Percentiles rank a stretch among this genome's conserved stretches.
These are phyloP conservation scores for Aschersonia sp. DNA, from an alignment of 2,329 filamentous ascomycete species.

Conservation along the genomic window DNA sequence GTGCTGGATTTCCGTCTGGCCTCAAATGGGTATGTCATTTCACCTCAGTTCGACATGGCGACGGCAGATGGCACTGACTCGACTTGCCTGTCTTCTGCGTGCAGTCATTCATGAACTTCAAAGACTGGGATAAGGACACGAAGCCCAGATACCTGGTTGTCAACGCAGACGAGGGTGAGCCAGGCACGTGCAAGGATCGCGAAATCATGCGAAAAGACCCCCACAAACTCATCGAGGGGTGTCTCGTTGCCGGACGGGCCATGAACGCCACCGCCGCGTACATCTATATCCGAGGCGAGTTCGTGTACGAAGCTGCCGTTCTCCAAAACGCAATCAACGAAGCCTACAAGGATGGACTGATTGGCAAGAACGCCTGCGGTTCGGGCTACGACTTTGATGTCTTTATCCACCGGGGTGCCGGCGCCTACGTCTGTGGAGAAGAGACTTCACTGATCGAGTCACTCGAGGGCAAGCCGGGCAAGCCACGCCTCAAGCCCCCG, in stretches of 20 bases:
- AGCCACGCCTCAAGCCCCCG: slow-evolving; percentile 94
- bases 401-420: slow-evolving; percentile 89
- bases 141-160: slow-evolving; percentile 95
- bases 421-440: slow-evolving; percentile 95
- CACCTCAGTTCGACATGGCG: background rate
- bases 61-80: background rate
- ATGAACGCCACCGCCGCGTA: slow-evolving; percentile 99
- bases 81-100: background rate
- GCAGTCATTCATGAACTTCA: slow-evolving; percentile 99
- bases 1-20: slow-evolving; percentile 93
- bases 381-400: slow-evolving; percentile 97
- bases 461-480: slow-evolving; percentile 94
- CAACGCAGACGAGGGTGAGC: slow-evolving; percentile 97
- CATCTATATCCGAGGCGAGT: slow-evolving; percentile 98
- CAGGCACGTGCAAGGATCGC: slow-evolving; percentile 97
- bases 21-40: slow-evolving; percentile 83
- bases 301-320: slow-evolving; percentile 87
- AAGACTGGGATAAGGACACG: slow-evolving; percentile 95
- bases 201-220: slow-evolving; percentile 99
- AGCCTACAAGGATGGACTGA: slow-evolving; percentile 84
- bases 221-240: slow-evolving; percentile 97
- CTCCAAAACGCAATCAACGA: slow-evolving; percentile 95
- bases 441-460: slow-evolving; percentile 98
- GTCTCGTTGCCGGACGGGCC: slow-evolving; percentile 84
- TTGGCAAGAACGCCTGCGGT: slow-evolving; percentile 96